Percentiles rank a stretch among this genome's conserved stretches.
Conservation (phyloP, 306 rosid genomes). For the Vigna hirtella region DNA sequence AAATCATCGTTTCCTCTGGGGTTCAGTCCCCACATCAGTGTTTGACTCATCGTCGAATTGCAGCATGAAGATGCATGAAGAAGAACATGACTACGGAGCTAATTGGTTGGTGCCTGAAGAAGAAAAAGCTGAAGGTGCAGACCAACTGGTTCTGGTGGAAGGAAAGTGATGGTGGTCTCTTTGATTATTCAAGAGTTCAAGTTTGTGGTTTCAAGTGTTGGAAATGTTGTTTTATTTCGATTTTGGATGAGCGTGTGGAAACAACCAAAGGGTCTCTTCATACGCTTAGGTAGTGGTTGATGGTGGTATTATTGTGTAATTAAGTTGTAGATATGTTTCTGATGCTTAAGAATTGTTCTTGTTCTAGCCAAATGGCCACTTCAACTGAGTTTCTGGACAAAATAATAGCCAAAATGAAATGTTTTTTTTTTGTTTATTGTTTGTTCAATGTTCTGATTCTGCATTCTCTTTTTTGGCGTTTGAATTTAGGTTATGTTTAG, state of each 20-base stretch:
- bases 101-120: background rate
- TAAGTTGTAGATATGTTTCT: conserved; percentile 53
- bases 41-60: conserved; percentile 55
- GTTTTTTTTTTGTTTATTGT: background rate
- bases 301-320: conserved; percentile 31
- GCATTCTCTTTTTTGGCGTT: background rate
- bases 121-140: background rate
- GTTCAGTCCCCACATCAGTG: conserved; percentile 68
- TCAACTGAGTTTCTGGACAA: background rate
- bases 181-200: conserved; percentile 1
- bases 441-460: conserved; percentile 3
- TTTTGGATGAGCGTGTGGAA: conserved; percentile 47
- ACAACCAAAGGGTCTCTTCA: conserved; percentile 47
- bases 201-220: conserved; percentile 33
- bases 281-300: conserved; percentile 35
- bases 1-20: conserved; percentile 56
- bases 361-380: conserved; percentile 50
- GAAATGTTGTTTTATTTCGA: conserved; percentile 36
- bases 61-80: conserved; percentile 34
- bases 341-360: conserved; percentile 35
- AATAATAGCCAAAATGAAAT: background rate
- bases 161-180: background rate
- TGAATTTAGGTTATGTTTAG: background rate
- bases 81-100: background rate
- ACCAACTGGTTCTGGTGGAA: background rate